Evolutionary conservation across 768 basidiomycete species (phyloP), one percentile per base, ranked within the genome.

Genomic region (Podaxis sp.): DNA sequence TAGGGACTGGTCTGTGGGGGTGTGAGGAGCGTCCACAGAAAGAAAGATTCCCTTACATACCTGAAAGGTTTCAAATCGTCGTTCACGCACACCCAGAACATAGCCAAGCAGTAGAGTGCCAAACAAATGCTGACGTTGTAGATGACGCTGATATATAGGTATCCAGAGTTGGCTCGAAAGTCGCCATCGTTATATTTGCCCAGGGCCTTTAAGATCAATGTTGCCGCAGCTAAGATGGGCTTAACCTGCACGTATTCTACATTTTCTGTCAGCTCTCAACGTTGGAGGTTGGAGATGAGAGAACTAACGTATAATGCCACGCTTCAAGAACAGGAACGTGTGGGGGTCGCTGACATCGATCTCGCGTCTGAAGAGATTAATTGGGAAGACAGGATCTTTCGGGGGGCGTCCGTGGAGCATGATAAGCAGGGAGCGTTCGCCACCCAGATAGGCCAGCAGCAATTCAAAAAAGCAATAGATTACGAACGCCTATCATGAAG

Each of bases 201-300:
- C 1, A 82, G 77, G 0, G 88, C 88, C 70, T 99, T 98, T 67
- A 97, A 81, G 28, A 95, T 83, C 59, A 97, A 74, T 3, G 93
- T 98, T 1, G 83, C 86, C 1, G 89, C 69, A 0, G 96, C 95
- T 0, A 99, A 79, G 0, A 96, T 71, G 0, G 97, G 97, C 69
- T 99, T 99, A 60, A 98, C 79, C 72, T 98, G 94, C 1, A 98
- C 96, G 71, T 99, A 98, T 80, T 98, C 96, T 98, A 67, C 57
- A 48, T 46, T 40, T 6, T 61, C 16, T 21, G 27, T 59, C 14
- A 32, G 27, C 63, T 38, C 55, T 32, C 40, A 55, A 42, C 44
- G 2, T 27, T 23, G 28, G 42, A 42, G n/a, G 28, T 14, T 32
- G 2, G 46, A 47, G 13, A 28, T 35, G 55, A n/a, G 35, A 14